Percentiles rank a stretch among this genome's conserved stretches.
phyloP scores from a whole-genome alignment of 257 asterid species.

The Euphrasia confusa region DNA sequence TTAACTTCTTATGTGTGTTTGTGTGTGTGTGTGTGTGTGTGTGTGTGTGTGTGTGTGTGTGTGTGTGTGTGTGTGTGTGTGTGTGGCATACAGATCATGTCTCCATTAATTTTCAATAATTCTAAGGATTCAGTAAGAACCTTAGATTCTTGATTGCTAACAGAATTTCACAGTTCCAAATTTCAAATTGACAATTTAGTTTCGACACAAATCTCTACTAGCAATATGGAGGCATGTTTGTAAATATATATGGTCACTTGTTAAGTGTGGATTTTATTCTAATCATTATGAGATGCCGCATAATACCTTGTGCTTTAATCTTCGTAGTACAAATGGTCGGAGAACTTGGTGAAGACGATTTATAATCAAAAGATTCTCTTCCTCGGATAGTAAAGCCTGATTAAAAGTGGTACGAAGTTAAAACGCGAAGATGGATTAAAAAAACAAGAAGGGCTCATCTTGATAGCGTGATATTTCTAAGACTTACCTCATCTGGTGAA shows the following conservation, averaged over 20 bases:
- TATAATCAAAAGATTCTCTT: slow-evolving; percentile 95
- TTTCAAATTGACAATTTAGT: slow-evolving; percentile 4
- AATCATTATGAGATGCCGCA: slow-evolving; percentile 11
- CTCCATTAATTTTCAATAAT: not conserved
- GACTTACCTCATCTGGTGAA: slow-evolving; percentile 79
- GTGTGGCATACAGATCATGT: not conserved
- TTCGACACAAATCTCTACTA: slow-evolving; percentile 15
- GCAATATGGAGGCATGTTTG: slow-evolving; percentile 14
- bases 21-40: not conserved
- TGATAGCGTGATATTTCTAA: slow-evolving; percentile 1
- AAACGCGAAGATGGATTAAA: slow-evolving; percentile 18
- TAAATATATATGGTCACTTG: not conserved
- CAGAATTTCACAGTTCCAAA: slow-evolving; percentile 10
- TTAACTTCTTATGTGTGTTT: not conserved
- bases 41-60: not conserved
- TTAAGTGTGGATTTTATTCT: slow-evolving; percentile 14
- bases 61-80: not conserved
- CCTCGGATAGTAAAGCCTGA: slow-evolving; percentile 96
- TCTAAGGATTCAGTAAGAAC: slow-evolving; percentile 4
- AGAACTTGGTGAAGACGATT: slow-evolving; percentile 99
- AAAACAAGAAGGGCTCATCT: slow-evolving; percentile 2
- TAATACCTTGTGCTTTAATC: slow-evolving; percentile 95
- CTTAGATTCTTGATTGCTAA: slow-evolving; percentile 8
- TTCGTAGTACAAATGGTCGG: slow-evolving; percentile 96
- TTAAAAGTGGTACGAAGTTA: slow-evolving; percentile 20